Evolutionary conservation across 2,329 filamentous ascomycete genomes (phyloP), one percentile per base, ranked within the genome.

Genomic region (Calonectria ilicicola): DNA sequence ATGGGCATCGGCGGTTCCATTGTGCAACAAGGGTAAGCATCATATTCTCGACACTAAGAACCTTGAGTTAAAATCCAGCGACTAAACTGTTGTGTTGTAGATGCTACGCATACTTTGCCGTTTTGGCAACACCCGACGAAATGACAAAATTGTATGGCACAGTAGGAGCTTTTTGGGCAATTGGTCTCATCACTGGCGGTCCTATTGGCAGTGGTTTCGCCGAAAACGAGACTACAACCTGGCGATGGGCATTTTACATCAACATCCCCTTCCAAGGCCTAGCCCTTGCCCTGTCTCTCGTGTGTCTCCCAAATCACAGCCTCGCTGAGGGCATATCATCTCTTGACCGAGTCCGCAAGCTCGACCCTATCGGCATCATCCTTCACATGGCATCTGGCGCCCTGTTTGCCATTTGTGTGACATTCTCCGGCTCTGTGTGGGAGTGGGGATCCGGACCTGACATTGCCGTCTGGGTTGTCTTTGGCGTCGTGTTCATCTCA

Each of bases 181-280:
- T 78, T n/a, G 78, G 76, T 5, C 70, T 79, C 2, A 69, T 77
- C 19, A 56, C 77, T 1, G 77, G 79, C 17, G 74, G 75, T 1
- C 64, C 76, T 14, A 76, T 79, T 21, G 81, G 83, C 6, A 81
- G 80, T 40, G 81, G 76, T 3, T 83, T 85, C 42, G 81, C 82
- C 0, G 76, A 81, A 15, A 83, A 84, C 32, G 76, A 75, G 6
- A 72, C 79, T 6, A 83, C 83, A 1, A 85, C 83, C 7, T 88
- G 86, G 86, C 79, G 86, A 73, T 86, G 83, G 85, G 84, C 83
- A 0, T 89, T 89, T 76, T 91, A 91, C 76, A 86, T 91, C 79
- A 90, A 90, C 72, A 80, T 90, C 10, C 79, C 80, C 9, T 75
- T 83, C 42, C 79, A 90, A 47, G 85, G 83, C 5, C 83, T 81